Evolutionary conservation across 1,139 yeast species (phyloP).

Genomic region (Suhomyces maxii): DNA sequence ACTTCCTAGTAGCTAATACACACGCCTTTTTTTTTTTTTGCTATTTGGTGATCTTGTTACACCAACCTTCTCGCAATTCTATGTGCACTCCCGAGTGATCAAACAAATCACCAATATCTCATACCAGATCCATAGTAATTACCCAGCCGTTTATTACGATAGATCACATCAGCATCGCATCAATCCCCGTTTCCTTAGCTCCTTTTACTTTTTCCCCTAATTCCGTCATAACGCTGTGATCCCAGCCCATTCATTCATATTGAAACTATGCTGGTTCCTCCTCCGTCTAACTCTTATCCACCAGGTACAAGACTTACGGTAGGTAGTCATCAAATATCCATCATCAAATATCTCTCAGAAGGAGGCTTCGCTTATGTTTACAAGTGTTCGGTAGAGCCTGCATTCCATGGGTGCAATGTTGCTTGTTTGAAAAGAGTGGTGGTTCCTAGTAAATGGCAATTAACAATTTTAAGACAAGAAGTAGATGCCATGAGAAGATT

Average conservation of each 20-base stretch:
- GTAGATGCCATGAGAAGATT: slow-evolving; percentile 84
- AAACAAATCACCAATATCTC: neutral
- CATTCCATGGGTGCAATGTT: slow-evolving; percentile 42
- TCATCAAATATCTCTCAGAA: slow-evolving; percentile 62
- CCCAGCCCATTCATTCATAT: neutral
- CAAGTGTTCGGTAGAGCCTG: slow-evolving; percentile 58
- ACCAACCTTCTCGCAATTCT: neutral
- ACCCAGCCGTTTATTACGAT: neutral
- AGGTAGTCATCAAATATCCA: slow-evolving; percentile 60
- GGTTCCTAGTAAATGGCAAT: slow-evolving; percentile 70
- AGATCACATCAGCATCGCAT: neutral
- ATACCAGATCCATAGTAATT: neutral
- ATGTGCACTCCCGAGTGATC: slow-evolving; percentile 1
- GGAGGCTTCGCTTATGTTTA: slow-evolving; percentile 82
- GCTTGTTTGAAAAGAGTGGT: slow-evolving; percentile 77
- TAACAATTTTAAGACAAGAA: slow-evolving; percentile 69
- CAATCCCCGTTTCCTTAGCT: neutral
- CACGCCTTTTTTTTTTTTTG: neutral
- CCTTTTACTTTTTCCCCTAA: neutral
- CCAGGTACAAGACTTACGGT: slow-evolving; percentile 66
- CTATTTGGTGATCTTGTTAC: neutral
- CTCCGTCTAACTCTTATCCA: slow-evolving; percentile 58
- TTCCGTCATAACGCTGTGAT: neutral
- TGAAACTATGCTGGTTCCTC: slow-evolving; percentile 26
- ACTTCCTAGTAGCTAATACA: neutral